Percentiles rank a stretch among this genome's conserved stretches.
phyloP scores from a whole-genome alignment of 208 protist genomes.

The Herpetomonas samuelpessoai region DNA sequence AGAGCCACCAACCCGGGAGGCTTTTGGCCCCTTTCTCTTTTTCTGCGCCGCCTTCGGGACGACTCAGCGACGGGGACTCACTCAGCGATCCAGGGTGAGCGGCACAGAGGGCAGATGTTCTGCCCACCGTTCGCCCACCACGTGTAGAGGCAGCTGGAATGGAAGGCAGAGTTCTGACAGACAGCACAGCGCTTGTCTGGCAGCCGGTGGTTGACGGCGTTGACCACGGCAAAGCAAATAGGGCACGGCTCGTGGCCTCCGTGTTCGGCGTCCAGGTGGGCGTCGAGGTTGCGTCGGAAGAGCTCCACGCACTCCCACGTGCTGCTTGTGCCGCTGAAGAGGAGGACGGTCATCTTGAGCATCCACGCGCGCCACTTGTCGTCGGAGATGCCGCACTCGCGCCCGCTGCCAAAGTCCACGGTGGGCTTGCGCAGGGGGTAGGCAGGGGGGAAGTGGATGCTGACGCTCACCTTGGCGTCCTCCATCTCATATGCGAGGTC shows the following conservation, averaged over 20 bases:
- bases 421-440: constrained; percentile 70
- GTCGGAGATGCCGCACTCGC: constrained; percentile 68
- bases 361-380: constrained; percentile 88
- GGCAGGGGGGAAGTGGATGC: constrained; percentile 61
- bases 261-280: constrained; percentile 92
- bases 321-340: constrained; percentile 74
- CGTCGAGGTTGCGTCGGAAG: constrained; percentile 86
- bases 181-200: constrained; percentile 85
- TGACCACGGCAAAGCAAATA: constrained; percentile 91
- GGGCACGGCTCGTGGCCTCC: constrained; percentile 87
- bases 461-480: constrained; percentile 63
- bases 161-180: constrained; percentile 85
- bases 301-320: constrained; percentile 89
- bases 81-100: constrained; percentile 78
- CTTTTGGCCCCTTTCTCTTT: no score
- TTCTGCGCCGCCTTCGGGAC: no score
- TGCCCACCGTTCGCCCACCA: constrained; percentile 89
- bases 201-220: constrained; percentile 65
- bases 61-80: no score
- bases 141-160: constrained; percentile 84
- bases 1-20: no score
- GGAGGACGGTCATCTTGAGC: constrained; percentile 84
- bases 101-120: constrained; percentile 88
- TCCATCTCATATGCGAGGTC: constrained; percentile 82
- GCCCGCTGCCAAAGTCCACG: constrained; percentile 51